phyloP scores from a whole-genome alignment of 805 yeast species.

The Sungouiella blattae region DNA sequence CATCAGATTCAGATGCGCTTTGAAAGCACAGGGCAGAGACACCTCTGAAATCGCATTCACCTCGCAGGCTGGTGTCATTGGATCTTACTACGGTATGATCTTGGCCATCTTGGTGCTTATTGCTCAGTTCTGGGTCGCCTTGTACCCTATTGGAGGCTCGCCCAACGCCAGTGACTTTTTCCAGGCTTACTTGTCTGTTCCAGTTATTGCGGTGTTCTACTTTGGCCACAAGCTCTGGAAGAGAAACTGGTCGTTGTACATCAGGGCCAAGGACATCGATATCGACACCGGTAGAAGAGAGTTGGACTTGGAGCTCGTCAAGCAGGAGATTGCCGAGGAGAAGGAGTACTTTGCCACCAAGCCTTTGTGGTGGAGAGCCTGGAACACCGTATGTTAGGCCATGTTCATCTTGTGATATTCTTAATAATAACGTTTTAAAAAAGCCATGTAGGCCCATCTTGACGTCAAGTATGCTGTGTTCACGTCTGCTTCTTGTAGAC shows the following conservation, averaged over 20 bases:
- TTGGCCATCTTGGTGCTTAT: slow-evolving; percentile 54
- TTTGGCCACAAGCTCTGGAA: slow-evolving; percentile 51
- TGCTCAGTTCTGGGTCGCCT: slow-evolving; percentile 81
- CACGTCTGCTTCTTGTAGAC: slow-evolving; percentile 44
- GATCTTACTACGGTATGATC: slow-evolving; percentile 2
- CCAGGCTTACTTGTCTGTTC: slow-evolving; percentile 58
- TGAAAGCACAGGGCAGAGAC: slow-evolving; percentile 1
- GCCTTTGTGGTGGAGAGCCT: slow-evolving; percentile 5
- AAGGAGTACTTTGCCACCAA: slow-evolving; percentile 6
- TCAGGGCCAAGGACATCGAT: slow-evolving; percentile 27
- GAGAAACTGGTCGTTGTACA: slow-evolving; percentile 21
- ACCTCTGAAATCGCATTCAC: slow-evolving; percentile 1
- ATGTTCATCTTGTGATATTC: too few relatives aligned
- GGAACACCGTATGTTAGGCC: background rate
- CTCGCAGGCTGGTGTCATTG: background rate
- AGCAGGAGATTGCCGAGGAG: slow-evolving; percentile 20
- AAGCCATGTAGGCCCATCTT: too few relatives aligned
- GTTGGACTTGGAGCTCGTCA: slow-evolving; percentile 26
- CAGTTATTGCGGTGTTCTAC: slow-evolving; percentile 55
- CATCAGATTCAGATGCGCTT: slow-evolving; percentile 4
- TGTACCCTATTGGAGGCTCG: slow-evolving; percentile 58
- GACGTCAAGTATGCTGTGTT: too few relatives aligned
- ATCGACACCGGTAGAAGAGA: slow-evolving; percentile 31
- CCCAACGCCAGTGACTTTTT: slow-evolving; percentile 60
- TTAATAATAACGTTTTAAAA: too few relatives aligned